Base-by-base conservation (phyloP, 169 alveolate genomes). In the Eimeria maxima region DNA sequence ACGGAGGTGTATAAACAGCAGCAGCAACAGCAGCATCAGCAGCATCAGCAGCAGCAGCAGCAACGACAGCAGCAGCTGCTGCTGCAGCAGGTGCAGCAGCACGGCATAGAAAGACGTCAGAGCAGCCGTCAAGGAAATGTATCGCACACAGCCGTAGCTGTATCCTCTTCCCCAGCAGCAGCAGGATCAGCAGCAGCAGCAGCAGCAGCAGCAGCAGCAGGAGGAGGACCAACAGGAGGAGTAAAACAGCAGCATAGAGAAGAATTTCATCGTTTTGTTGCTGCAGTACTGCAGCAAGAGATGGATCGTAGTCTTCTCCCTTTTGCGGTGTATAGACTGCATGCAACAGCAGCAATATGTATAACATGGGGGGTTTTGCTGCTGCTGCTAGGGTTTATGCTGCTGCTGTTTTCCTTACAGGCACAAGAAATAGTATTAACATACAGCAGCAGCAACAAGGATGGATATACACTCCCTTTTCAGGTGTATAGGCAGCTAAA, bases 1-100 rank as follows among this genome's bases (percentile, higher is more conserved):
- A n/a, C n/a, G n/a, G n/a, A n/a, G n/a, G n/a, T n/a, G n/a, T n/a
- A n/a, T n/a, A n/a, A n/a, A n/a, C n/a, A n/a, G n/a, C n/a, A n/a
- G n/a, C n/a, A 50, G 57, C 57, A 50, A 11, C 83, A 29, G 44
- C 83, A 38, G 83, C 47, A 73, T 44, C 83, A 38, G 83, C 83
- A 29, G 83, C 83, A 73, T 44, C 27, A 73, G 83, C 55, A 73
- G 45, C 83, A 73, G 83, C 83, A 38, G n/a, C n/a, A n/a, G n/a
- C n/a, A n/a, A n/a, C n/a, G n/a, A n/a, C n/a, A n/a, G n/a, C n/a
- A n/a, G n/a, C n/a, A n/a, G n/a, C n/a, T n/a, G n/a, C n/a, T n/a
- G 83, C 14, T 13, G 83, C 44, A 38, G 83, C 55, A 29, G 83
- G 50, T 4, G 44, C 50, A 14, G 45, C 44, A 73, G 83, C 10